Base-by-base conservation (phyloP, 306 rosid species). In the Gillenia trifoliata region DNA sequence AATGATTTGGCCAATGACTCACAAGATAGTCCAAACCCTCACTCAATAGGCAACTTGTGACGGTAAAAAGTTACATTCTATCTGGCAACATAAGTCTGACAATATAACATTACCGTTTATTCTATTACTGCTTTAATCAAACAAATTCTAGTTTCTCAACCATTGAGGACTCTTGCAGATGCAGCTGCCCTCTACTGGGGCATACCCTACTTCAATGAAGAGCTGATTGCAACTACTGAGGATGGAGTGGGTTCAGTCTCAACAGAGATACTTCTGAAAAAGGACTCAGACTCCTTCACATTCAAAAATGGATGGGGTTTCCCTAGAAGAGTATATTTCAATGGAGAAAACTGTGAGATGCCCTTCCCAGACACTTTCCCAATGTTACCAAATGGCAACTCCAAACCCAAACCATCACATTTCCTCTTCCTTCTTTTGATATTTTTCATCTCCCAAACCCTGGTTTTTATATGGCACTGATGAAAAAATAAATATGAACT, bases 101-200 rank as follows among this genome's bases (percentile, higher is more conserved):
- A 28, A 15, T 12, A 15, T 36, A 60, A 60, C n/a, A 13, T 26
- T 25, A 10, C 31, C 19, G 1, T 57, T 4, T 29, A 28, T 60
- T 60, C 38, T 60, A 40, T 34, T 23, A 2, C 4, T 2, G 1
- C 10, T 12, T 31, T 7, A 15, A 34, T 7, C 4, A 57, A 71
- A 56, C 22, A n/a, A 0, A 29, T 29, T 19, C 4, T 22, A 31
- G 38, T 41, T 43, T 63, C 29, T 71, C 49, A 64, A 12, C 3
- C 17, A 59, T 19, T 9, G 20, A 23, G 22, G 36, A 28, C 66
- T 70, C 4, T 68, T 64, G 89, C 90, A 93, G 98, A 89, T 72
- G 90, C 82, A 74, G 89, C 86, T 57, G 86, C 85, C 47, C 88
- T 93, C 5, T 91, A 86, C 33, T 91, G 97, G 98, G 96, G 98